These are phyloP conservation scores for Lactifluus pinguis DNA, from an alignment of 768 basidiomycete genomes.

Conservation along the genomic window DNA sequence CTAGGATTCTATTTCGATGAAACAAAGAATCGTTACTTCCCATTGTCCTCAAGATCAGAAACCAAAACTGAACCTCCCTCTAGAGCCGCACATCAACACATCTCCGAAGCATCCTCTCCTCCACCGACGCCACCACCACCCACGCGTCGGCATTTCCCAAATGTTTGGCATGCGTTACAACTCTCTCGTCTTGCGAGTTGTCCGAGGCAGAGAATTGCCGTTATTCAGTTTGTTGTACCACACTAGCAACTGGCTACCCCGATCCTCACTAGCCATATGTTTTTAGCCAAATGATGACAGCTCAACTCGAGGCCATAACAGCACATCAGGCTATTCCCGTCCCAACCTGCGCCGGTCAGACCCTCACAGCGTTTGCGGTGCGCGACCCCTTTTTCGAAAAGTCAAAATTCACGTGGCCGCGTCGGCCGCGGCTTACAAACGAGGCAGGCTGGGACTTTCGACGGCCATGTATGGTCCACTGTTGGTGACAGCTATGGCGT, in stretches of 20 bases:
- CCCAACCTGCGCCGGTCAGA: background rate
- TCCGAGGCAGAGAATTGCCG: conserved; percentile 8
- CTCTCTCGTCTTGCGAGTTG: background rate
- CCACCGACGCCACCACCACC: background rate
- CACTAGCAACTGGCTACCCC: background rate
- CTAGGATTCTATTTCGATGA: conserved; percentile 25
- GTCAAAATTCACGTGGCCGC: background rate
- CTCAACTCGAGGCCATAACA: conserved; percentile 5
- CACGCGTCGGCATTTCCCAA: background rate
- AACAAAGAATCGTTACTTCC: conserved; percentile 22
- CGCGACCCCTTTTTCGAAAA: background rate
- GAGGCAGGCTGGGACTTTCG: conserved; percentile 2
- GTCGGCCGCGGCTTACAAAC: background rate
- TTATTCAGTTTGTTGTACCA: conserved; percentile 8
- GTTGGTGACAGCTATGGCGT: conserved; percentile 14
- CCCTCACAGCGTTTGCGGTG: conserved; percentile 13
- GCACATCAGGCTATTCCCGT: conserved; percentile 9
- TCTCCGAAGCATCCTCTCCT: background rate
- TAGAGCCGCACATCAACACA: background rate
- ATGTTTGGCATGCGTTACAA: conserved; percentile 7
- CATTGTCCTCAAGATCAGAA: conserved; percentile 17
- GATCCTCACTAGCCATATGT: background rate
- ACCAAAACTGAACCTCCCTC: background rate
- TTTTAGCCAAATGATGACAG: conserved; percentile 7
- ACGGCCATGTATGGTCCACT: conserved; percentile 3